These are phyloP conservation scores for Mycena epipterygia DNA, from an alignment of 768 basidiomycete genomes.

Conservation along the genomic window DNA sequence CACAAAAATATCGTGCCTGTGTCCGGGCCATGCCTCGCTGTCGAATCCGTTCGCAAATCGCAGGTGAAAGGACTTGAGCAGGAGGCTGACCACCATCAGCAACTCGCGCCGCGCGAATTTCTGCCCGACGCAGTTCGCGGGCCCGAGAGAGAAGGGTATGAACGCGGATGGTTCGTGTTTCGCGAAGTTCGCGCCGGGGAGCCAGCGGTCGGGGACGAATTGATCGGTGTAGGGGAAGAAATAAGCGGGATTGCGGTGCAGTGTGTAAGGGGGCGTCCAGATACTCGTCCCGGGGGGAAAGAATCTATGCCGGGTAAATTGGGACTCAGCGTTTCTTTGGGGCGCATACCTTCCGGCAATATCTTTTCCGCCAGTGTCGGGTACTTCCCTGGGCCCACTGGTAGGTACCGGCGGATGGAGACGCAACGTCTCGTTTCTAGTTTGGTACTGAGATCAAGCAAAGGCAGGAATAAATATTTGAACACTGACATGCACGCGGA, in stretches of 20 bases:
- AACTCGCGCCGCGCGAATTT: conserved; percentile 58
- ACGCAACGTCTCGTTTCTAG: conserved; percentile 63
- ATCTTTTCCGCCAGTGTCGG: neutral
- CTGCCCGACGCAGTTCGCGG: conserved; percentile 59
- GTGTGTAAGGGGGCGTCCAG: conserved; percentile 57
- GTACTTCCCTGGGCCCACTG: conserved; percentile 51
- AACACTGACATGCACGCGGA: conserved; percentile 52
- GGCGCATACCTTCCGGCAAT: conserved; percentile 3
- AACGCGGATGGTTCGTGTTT: conserved; percentile 49
- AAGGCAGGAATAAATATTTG: neutral
- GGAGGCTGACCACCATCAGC: conserved; percentile 52
- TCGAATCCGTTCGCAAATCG: conserved; percentile 49
- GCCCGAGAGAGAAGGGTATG: conserved; percentile 58
- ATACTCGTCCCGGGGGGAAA: conserved; percentile 61
- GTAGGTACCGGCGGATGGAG: conserved; percentile 62
- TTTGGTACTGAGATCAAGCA: neutral
- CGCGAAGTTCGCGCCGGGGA: conserved; percentile 33
- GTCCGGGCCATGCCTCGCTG: conserved; percentile 46
- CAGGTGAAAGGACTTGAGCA: conserved; percentile 55
- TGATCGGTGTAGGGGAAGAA: conserved; percentile 60
- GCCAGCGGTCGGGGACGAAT: conserved; percentile 60
- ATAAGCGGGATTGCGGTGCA: conserved; percentile 63
- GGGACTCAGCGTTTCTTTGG: neutral
- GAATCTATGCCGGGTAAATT: conserved; percentile 45
- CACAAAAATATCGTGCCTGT: conserved; percentile 52